Evolutionary conservation across 2,329 filamentous ascomycete species (phyloP).

Genomic region (Leptographium radiaticola): DNA sequence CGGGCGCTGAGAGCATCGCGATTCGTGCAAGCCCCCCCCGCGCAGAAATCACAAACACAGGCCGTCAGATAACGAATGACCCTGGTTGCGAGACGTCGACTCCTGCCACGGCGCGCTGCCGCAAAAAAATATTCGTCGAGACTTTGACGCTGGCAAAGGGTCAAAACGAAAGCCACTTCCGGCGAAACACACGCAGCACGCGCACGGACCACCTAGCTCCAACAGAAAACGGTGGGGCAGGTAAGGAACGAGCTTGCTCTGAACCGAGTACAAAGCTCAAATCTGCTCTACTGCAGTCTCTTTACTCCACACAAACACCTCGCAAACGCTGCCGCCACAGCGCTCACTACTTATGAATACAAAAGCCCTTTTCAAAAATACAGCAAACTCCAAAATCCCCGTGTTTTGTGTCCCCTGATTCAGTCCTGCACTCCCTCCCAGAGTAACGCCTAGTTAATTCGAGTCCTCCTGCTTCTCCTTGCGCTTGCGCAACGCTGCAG

Average conservation of each 20-base stretch:
- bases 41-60: neutral
- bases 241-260: neutral
- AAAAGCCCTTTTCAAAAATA: too few species aligned
- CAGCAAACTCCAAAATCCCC: neutral
- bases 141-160: neutral
- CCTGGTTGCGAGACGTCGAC: neutral
- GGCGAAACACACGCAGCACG: neutral
- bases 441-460: too few species aligned
- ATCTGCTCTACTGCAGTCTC: neutral
- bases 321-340: too few species aligned
- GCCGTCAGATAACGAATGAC: neutral
- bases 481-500: slow-evolving; percentile 2
- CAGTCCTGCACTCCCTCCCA: neutral
- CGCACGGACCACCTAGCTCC: slow-evolving; percentile 1
- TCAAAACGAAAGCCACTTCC: neutral
- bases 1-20: neutral
- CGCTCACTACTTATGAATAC: too few species aligned
- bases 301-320: too few species aligned
- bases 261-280: neutral
- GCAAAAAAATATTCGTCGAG: neutral
- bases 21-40: neutral
- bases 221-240: neutral
- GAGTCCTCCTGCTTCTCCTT: neutral
- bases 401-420: neutral
- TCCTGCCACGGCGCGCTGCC: neutral